Evolutionary conservation across 352 stramenopile species (phyloP).

Genomic region (Stephanocyclus meneghinianus): DNA sequence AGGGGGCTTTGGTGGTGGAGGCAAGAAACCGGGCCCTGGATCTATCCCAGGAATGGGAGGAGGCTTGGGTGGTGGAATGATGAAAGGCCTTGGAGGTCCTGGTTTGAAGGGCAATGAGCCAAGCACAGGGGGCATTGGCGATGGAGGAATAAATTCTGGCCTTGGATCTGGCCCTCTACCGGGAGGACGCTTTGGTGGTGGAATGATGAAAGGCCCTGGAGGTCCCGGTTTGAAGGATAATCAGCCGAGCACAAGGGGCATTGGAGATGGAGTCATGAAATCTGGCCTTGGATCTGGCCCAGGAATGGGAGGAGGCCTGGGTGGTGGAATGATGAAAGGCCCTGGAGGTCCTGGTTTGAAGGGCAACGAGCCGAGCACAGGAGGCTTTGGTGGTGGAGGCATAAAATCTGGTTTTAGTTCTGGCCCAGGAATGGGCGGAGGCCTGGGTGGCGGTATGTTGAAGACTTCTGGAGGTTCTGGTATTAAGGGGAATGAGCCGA

Average conservation of each 20-base stretch:
- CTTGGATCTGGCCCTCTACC: not conserved
- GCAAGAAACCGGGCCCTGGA: not conserved
- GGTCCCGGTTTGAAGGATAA: not conserved
- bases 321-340: too few species aligned
- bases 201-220: not conserved
- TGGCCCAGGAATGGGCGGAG: too few species aligned
- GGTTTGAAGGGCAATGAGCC: not conserved
- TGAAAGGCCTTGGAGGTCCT: not conserved
- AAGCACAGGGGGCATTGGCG: not conserved
- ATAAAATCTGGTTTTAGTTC: too few species aligned
- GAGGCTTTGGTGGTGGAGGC: too few species aligned
- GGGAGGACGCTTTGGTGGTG: not conserved
- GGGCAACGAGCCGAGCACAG: too few species aligned
- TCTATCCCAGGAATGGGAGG: not conserved
- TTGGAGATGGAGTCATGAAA: not conserved
- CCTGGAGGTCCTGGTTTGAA: too few species aligned
- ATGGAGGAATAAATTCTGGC: not conserved
- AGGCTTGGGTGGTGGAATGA: not conserved
- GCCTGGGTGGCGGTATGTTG: too few species aligned
- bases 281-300: not conserved
- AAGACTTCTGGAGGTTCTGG: too few species aligned
- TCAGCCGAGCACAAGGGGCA: not conserved
- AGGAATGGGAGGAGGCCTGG: too few species aligned
- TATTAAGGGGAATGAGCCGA: too few species aligned
- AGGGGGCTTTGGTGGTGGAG: not conserved